phyloP scores from a whole-genome alignment of 495 filamentous ascomycete genomes.

The Neurospora sp. region DNA sequence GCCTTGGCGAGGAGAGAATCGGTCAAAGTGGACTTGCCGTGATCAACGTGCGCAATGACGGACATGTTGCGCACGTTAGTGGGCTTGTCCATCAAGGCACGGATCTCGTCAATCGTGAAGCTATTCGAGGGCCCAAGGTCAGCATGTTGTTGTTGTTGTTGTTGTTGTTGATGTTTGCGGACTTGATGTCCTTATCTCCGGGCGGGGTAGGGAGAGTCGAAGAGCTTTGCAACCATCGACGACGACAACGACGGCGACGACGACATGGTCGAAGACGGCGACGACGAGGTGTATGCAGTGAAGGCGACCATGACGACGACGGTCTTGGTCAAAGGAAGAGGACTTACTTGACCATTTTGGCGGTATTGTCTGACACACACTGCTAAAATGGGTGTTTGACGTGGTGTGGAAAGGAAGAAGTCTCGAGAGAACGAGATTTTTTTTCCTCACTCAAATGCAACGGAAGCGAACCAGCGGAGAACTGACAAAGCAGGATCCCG shows the following conservation, averaged over 20 bases:
- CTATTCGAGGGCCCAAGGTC: conserved; percentile 41
- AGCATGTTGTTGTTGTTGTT: conserved; percentile 6
- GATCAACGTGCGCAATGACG: conserved; percentile 99
- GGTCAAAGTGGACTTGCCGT: conserved; percentile 98
- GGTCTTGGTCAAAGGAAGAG: neutral
- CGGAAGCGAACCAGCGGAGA: conserved; percentile 4
- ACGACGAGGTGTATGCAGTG: neutral
- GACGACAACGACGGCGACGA: conserved; percentile 4
- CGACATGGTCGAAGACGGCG: conserved; percentile 18
- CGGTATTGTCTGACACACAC: conserved; percentile 48
- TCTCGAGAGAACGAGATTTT: conserved; percentile 21
- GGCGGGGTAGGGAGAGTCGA: conserved; percentile 23
- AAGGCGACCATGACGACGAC: neutral
- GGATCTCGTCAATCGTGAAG: conserved; percentile 99
- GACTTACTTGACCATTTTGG: conserved; percentile 99
- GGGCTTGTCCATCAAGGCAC: conserved; percentile 87
- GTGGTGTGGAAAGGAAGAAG: conserved; percentile 12
- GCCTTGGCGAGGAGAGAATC: conserved; percentile 98
- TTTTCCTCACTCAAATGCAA: conserved; percentile 8
- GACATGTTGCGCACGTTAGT: conserved; percentile 98
- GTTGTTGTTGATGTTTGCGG: conserved; percentile 2
- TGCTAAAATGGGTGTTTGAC: conserved; percentile 18
- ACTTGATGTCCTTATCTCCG: conserved; percentile 32
- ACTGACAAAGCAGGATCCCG: conserved; percentile 15
- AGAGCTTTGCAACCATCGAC: conserved; percentile 2